Base-by-base conservation (phyloP, 306 rosid genomes). In the Cyclanthera cordifolia region DNA sequence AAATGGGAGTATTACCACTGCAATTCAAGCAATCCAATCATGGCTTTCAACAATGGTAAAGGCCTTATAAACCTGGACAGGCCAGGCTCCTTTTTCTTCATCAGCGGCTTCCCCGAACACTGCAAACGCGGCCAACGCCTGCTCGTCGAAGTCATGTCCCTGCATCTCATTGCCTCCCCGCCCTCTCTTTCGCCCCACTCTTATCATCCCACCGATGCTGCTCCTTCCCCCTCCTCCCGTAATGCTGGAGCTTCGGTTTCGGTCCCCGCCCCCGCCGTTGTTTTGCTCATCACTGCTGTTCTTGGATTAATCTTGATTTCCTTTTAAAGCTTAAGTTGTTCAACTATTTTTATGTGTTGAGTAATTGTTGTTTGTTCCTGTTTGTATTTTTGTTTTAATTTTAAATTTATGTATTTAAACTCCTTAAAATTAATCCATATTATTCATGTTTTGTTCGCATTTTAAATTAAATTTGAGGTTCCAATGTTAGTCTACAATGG, bases 21-120 rank as follows among this genome's bases (percentile, higher is more conserved):
- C 79, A 79, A 86, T 39, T 47, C 85, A 55, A 82, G 72, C 25
- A 46, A 84, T 2, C 90, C 93, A 19, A 83, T 87, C 54, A 49
- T 82, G 25, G 84, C 76, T 13, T 87, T 85, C 13, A 69, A 82
- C 73, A 82, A 89, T 34, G 98, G 95, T 14, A 89, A 82, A 75
- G 88, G 88, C 66, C 72, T 72, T 3, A 58, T 89, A 30, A 76
- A 77, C 39, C 94, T 93, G 6, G 87, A 93, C 54, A 79, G 83
- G 72, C 54, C 95, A 0, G 95, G 96, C 0, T 48, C 85, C 14
- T 89, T 84, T 76, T 93, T 79, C 77, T 93, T 89, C 87, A 82
- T 89, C 74, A 89, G 95, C 28, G 95, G 93, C n/a, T 68, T 45
- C 8, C 73, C 60, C 0, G 73, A 77, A 27, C 93, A 89, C 41